phyloP scores from a whole-genome alignment of 2,329 filamentous ascomycete species.

The Nannizzia gypsea region DNA sequence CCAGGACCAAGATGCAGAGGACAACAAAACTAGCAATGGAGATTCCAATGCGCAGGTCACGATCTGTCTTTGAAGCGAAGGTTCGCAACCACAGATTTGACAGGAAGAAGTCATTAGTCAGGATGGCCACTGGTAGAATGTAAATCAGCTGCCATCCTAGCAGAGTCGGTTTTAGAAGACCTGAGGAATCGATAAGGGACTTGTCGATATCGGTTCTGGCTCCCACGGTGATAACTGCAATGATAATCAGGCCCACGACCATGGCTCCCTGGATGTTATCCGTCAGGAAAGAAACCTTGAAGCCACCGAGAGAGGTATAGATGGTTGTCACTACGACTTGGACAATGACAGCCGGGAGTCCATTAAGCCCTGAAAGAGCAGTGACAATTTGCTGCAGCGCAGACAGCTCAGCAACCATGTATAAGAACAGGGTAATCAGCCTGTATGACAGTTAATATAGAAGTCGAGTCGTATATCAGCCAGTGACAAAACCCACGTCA shows the following conservation, averaged over 20 bases:
- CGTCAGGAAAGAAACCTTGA: slow-evolving; percentile 72
- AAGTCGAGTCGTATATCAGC: not conserved
- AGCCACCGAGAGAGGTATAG: slow-evolving; percentile 73
- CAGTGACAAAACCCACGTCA: slow-evolving; percentile 42
- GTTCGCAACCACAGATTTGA: slow-evolving; percentile 76
- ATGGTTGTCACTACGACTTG: slow-evolving; percentile 67
- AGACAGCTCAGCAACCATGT: slow-evolving; percentile 77
- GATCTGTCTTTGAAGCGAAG: slow-evolving; percentile 66
- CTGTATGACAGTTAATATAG: slow-evolving; percentile 21
- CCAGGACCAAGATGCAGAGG: slow-evolving; percentile 58
- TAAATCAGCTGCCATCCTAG: slow-evolving; percentile 79
- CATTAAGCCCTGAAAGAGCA: slow-evolving; percentile 61
- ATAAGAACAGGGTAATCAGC: slow-evolving; percentile 68
- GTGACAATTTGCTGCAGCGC: slow-evolving; percentile 68
- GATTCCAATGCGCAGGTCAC: slow-evolving; percentile 63
- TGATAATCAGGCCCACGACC: slow-evolving; percentile 62
- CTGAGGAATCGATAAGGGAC: slow-evolving; percentile 55
- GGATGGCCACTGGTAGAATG: slow-evolving; percentile 66
- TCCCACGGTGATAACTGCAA: slow-evolving; percentile 67
- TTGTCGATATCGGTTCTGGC: slow-evolving; percentile 61
- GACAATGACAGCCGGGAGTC: slow-evolving; percentile 64
- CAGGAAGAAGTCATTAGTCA: slow-evolving; percentile 80
- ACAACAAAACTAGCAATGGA: slow-evolving; percentile 55
- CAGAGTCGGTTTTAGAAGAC: slow-evolving; percentile 55
- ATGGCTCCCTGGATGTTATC: slow-evolving; percentile 71